Evolutionary conservation across 495 filamentous ascomycete species (phyloP), one percentile per base, ranked within the genome.

Genomic region (Neurospora intermedia): DNA sequence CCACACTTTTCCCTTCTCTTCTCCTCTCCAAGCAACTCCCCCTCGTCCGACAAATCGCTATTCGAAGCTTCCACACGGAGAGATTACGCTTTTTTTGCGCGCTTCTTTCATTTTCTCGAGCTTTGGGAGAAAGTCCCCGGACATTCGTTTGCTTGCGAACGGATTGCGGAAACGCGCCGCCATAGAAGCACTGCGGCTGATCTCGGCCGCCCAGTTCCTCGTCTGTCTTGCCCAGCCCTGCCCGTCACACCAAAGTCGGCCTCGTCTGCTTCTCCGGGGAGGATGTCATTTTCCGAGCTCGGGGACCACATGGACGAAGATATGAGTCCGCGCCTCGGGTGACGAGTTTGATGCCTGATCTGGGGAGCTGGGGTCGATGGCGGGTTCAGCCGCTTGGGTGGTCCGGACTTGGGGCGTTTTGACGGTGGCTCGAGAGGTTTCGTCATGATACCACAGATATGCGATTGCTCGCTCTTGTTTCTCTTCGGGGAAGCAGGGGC

Each of bases 101-200:
- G 79, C 75, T 81, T 81, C 83, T 79, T 82, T 73, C 76, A 74
- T 78, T 71, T 39, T 40, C 42, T 66, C 38, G 70, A 79, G 93
- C 93, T 97, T 97, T 92, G 93, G 96, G 95, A 96, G 94, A 99
- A 99, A 99, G 96, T 99, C 96, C 96, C 94, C 96, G 95, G 96
- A 98, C 94, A 91, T 75, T 88, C 88, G 88, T 88, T 84, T 84
- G 83, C 77, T 43, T 72, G 31, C 41, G 13, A 71, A 40, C 77
- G 84, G 79, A 87, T 78, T 86, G 92, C 93, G 93, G 92, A 96
- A 96, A 97, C 92, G 93, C 93, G 91, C 93, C 94, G 93, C 93
- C 94, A 96, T 93, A 97, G 90, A 97, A 97, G 93, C 93, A 96
- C 89, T 83, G 89, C 88, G 89, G 85, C 83, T 85, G 78, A 86